Conservation (phyloP, 345 rosid species). For the Dipteronia sinensis region DNA sequence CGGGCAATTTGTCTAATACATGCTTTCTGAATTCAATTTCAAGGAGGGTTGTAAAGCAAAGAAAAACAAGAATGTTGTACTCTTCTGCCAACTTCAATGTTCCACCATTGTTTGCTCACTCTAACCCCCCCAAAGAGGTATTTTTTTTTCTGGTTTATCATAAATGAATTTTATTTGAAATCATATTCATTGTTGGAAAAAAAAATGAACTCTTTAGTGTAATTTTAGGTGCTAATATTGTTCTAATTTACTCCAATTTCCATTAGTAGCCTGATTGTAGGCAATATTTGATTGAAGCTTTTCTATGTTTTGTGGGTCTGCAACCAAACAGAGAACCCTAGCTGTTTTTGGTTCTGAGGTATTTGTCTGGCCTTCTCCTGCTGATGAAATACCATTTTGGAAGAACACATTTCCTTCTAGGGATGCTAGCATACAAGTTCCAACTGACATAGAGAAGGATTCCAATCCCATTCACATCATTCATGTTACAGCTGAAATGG, state of each 20-base stretch:
- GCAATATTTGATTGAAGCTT: background rate
- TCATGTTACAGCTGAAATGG: slow-evolving; percentile 63
- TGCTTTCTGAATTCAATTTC: slow-evolving; percentile 15
- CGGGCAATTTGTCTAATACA: slow-evolving; percentile 6
- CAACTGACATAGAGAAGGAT: slow-evolving; percentile 39
- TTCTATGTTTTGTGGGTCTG: background rate
- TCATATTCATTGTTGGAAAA: background rate
- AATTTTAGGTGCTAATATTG: background rate
- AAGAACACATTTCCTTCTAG: slow-evolving; percentile 46
- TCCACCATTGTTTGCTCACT: slow-evolving; percentile 11
- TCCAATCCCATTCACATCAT: slow-evolving; percentile 41
- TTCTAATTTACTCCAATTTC: background rate
- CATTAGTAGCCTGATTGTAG: background rate
- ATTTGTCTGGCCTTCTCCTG: slow-evolving; percentile 49
- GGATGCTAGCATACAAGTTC: slow-evolving; percentile 30
- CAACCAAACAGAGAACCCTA: background rate
- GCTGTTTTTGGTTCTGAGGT: slow-evolving; percentile 1
- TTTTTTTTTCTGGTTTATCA: no score
- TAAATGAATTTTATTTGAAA: no score
- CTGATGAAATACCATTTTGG: slow-evolving; percentile 56
- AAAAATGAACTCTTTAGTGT: background rate
- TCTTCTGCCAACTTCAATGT: background rate
- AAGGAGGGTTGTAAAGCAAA: background rate
- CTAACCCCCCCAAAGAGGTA: slow-evolving; percentile 18
- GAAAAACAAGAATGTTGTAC: background rate